Base-by-base conservation (phyloP, 108 stramenopile genomes). In the Schizochytrium sp. region DNA sequence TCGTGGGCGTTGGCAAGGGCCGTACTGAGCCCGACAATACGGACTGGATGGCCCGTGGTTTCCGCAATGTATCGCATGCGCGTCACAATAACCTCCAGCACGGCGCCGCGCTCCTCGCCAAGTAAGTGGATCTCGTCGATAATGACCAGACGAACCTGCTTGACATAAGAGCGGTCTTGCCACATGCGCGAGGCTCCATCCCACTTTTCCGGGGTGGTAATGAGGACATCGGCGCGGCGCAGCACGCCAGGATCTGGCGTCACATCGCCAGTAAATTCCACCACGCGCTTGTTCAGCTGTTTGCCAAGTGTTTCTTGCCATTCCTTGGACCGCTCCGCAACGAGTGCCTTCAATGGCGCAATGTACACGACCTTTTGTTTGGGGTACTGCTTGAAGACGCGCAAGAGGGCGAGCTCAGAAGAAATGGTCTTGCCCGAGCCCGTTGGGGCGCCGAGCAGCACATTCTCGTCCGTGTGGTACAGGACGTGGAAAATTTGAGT, bases 121-220 rank as follows among this genome's bases (percentile, higher is more conserved):
- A 99, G 93, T 47, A 99, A 91, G 93, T 99, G 99, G 89, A 99
- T 98, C 91, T 99, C 99, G 90, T 99, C 99, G 87, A 99, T 97
- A 87, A 99, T 95, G 8, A 99, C 92, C 43, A 98, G 91, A 8
- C 96, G 93, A 23, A 97, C 96, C 45, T 96, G 90, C 88, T 95
- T 92, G 12, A 96, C 94, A 89, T 97, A 97, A 10, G 92, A 89
- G 8, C 92, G 89, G n/a, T 93, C 93, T 88, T 95, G 93, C 98
- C 98, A 99, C 14, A 96, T 95, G 72, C 99, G 91, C 41, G 97
- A 96, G 87, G 99, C 95, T 44, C 98, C 93, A 90, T 99, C 99
- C 97, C 97, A 99, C 91, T 99, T 99, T 92, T 99, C 99, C 28
- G 99, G 99, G 25, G 99, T 99, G 87, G 98, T 97, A 44, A 99